Percentiles rank a stretch among this genome's conserved stretches.
Evolutionary conservation across 2,329 filamentous ascomycete genomes (phyloP).

Genomic region (Colletotrichum orbiculare): DNA sequence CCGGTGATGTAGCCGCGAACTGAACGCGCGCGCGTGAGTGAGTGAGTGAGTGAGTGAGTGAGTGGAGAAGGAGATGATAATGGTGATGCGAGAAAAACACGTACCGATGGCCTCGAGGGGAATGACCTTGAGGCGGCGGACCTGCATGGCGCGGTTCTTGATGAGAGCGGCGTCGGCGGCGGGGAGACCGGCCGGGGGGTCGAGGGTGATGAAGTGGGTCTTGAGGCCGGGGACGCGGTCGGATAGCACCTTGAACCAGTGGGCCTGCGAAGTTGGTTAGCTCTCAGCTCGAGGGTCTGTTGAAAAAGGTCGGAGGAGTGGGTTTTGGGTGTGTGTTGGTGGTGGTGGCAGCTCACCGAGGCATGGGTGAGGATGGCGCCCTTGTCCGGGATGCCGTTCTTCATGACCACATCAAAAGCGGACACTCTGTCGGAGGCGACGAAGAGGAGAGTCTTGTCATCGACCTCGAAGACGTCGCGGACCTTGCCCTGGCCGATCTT

Average conservation of each 20-base stretch:
- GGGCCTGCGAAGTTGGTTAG: conserved; percentile 44
- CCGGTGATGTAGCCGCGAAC: conserved; percentile 93
- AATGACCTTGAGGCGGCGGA: conserved; percentile 78
- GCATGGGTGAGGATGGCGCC: conserved; percentile 60
- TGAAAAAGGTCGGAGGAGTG: background rate
- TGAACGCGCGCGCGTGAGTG: background rate
- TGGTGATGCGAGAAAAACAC: conserved; percentile 22
- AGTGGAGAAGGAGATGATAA: conserved; percentile 1
- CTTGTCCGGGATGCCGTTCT: conserved; percentile 71
- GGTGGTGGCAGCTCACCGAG: conserved; percentile 38
- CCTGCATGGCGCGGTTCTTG: conserved; percentile 79
- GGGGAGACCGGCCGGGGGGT: conserved; percentile 48
- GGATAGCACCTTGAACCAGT: conserved; percentile 65
- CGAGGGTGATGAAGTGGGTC: conserved; percentile 63
- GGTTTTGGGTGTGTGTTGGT: too few species aligned
- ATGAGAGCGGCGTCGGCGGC: conserved; percentile 62
- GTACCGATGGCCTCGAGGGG: conserved; percentile 78
- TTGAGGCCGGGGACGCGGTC: conserved; percentile 58
- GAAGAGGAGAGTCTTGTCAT: conserved; percentile 79
- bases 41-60: background rate
- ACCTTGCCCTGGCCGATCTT: conserved; percentile 70
- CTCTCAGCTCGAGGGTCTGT: conserved; percentile 1
- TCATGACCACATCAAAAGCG: conserved; percentile 92
- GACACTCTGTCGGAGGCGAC: conserved; percentile 91
- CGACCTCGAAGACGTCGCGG: conserved; percentile 81